Conservation (phyloP, 352 stramenopile genomes). For the Phytophthora chlamydospora region DNA sequence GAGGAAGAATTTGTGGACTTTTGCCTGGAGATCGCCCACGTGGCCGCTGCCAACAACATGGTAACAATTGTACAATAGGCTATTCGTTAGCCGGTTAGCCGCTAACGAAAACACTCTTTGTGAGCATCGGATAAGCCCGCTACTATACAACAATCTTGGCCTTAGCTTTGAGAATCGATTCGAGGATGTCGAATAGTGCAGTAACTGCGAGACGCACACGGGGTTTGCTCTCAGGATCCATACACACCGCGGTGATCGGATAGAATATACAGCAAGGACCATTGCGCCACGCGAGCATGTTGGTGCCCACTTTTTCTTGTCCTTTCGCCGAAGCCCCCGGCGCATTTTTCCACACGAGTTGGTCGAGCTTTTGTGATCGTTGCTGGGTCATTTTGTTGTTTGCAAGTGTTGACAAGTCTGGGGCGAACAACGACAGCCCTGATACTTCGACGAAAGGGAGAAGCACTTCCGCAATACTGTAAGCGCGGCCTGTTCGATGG, state of each 20-base stretch:
- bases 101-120: neutral
- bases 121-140: neutral
- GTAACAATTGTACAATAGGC: slow-evolving; percentile 4
- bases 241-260: slow-evolving; percentile 17
- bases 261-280: slow-evolving; percentile 46
- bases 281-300: slow-evolving; percentile 37
- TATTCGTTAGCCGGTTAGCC: neutral
- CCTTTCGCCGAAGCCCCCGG: slow-evolving; percentile 4
- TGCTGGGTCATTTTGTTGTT: neutral
- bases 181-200: slow-evolving; percentile 32
- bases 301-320: slow-evolving; percentile 1
- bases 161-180: slow-evolving; percentile 37
- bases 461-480: slow-evolving; percentile 11
- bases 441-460: slow-evolving; percentile 29
- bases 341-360: slow-evolving; percentile 34
- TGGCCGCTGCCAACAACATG: slow-evolving; percentile 39
- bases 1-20: slow-evolving; percentile 80
- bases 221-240: slow-evolving; percentile 13
- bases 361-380: slow-evolving; percentile 17
- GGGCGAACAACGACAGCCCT: slow-evolving; percentile 9
- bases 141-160: slow-evolving; percentile 20
- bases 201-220: slow-evolving; percentile 18
- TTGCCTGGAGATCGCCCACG: slow-evolving; percentile 66
- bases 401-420: slow-evolving; percentile 1
- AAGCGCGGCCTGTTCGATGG: slow-evolving; percentile 5